Evolutionary conservation across 2,329 filamentous ascomycete genomes (phyloP).

Genomic region (Neoascochyta sp.): DNA sequence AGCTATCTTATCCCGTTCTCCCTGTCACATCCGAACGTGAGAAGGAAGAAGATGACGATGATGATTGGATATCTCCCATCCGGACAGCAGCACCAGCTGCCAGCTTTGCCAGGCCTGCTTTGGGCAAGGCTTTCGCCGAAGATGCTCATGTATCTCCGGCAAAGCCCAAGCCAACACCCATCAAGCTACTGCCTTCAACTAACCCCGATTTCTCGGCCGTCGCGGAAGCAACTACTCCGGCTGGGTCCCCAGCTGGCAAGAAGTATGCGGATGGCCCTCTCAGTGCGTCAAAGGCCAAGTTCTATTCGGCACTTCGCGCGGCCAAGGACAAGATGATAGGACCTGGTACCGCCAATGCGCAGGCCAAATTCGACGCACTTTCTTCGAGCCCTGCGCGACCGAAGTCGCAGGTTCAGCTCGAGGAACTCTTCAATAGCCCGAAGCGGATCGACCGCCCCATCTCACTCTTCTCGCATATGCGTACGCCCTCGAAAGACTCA

Average conservation of each 20-base stretch:
- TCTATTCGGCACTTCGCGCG: constrained; percentile 85
- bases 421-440: constrained; percentile 35
- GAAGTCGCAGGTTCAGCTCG: constrained; percentile 20
- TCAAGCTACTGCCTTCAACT: constrained; percentile 44
- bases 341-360: constrained; percentile 58
- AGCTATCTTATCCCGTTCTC: constrained; percentile 43
- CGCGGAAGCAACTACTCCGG: constrained; percentile 53
- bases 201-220: constrained; percentile 41
- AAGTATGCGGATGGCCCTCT: constrained; percentile 70
- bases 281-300: constrained; percentile 87
- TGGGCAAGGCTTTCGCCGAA: constrained; percentile 59
- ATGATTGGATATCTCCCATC: constrained; percentile 59
- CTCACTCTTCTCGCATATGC: constrained; percentile 34
- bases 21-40: constrained; percentile 22
- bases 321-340: constrained; percentile 84
- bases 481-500: constrained; percentile 36
- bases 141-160: constrained; percentile 41
- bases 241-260: constrained; percentile 51
- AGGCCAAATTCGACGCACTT: constrained; percentile 55
- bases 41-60: constrained; percentile 45
- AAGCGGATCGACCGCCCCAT: constrained; percentile 30
- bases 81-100: constrained; percentile 33
- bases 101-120: constrained; percentile 43
- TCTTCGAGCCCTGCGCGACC: constrained; percentile 32
- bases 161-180: constrained; percentile 44